Percentiles rank a stretch among this genome's conserved stretches.
These are phyloP conservation scores for Chenopodium formosanum DNA, from an alignment of 148 eudicot genomes.

Conservation along the genomic window DNA sequence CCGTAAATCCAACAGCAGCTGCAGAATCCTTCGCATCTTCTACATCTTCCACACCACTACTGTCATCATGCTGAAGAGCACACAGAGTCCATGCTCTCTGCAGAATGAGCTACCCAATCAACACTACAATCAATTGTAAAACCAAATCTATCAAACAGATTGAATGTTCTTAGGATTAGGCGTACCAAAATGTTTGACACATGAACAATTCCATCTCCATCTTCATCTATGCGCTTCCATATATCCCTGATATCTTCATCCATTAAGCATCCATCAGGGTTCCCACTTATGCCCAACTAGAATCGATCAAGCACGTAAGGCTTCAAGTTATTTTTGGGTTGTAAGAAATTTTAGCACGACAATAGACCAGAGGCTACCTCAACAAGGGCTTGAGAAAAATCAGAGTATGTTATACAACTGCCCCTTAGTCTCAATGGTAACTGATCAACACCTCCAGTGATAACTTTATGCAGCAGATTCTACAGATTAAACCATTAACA, in stretches of 20 bases:
- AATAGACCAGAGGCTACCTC: conserved; percentile 26
- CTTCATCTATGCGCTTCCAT: conserved; percentile 42
- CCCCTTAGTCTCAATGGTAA: conserved; percentile 30
- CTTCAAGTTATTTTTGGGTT: neutral
- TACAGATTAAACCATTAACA: conserved; percentile 10
- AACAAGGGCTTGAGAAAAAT: conserved; percentile 36
- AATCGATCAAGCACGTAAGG: neutral
- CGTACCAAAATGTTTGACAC: conserved; percentile 23
- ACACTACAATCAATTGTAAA: neutral
- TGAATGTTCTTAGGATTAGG: neutral
- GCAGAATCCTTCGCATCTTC: neutral
- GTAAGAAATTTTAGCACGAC: neutral
- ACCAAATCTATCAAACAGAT: neutral
- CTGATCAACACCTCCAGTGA: conserved; percentile 18
- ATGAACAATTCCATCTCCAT: conserved; percentile 42
- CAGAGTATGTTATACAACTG: conserved; percentile 35
- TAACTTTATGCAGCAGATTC: conserved; percentile 34
- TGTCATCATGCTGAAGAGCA: conserved; percentile 15
- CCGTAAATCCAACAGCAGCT: conserved; percentile 32
- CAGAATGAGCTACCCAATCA: neutral
- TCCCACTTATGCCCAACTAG: conserved; percentile 41
- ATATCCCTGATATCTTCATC: conserved; percentile 39
- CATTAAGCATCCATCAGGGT: conserved; percentile 30
- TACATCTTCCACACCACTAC: conserved; percentile 9
- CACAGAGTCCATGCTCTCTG: conserved; percentile 10